Evolutionary conservation across 495 filamentous ascomycete genomes (phyloP).

Genomic region (Hypomontagnella monticulosa): DNA sequence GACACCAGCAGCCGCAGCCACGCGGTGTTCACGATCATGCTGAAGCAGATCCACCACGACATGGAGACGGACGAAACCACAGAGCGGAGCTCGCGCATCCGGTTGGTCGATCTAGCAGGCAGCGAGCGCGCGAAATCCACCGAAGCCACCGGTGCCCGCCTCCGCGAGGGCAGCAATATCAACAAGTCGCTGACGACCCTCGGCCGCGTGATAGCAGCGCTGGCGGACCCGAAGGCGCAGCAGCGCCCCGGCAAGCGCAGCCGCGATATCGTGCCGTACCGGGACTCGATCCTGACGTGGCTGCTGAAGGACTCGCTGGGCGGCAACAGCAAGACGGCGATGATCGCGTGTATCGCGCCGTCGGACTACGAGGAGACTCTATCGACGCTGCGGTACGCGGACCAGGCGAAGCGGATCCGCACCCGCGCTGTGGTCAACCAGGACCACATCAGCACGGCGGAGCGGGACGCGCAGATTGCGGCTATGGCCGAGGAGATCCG

Average conservation of each 20-base stretch:
- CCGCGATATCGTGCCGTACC: constrained; percentile 85
- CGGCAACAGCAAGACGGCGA: constrained; percentile 96
- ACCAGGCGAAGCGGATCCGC: constrained; percentile 97
- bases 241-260: constrained; percentile 51
- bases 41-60: constrained; percentile 95
- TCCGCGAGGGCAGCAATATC: constrained; percentile 96
- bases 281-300: constrained; percentile 98
- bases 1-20: constrained; percentile 94
- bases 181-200: constrained; percentile 98
- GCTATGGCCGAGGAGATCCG: constrained; percentile 96
- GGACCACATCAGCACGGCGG: constrained; percentile 83
- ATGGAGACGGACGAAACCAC: constrained; percentile 95
- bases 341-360: constrained; percentile 97
- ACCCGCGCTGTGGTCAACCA: constrained; percentile 97
- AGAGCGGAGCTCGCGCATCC: constrained; percentile 90
- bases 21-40: constrained; percentile 95
- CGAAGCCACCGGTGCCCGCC: constrained; percentile 88
- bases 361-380: constrained; percentile 98
- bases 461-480: constrained; percentile 91
- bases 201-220: constrained; percentile 94
- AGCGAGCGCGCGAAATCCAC: constrained; percentile 95
- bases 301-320: constrained; percentile 93
- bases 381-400: constrained; percentile 93
- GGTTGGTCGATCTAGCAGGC: constrained; percentile 93
- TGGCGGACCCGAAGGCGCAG: constrained; percentile 80